Evolutionary conservation across 345 rosid genomes (phyloP).

Genomic region (Draba incana): DNA sequence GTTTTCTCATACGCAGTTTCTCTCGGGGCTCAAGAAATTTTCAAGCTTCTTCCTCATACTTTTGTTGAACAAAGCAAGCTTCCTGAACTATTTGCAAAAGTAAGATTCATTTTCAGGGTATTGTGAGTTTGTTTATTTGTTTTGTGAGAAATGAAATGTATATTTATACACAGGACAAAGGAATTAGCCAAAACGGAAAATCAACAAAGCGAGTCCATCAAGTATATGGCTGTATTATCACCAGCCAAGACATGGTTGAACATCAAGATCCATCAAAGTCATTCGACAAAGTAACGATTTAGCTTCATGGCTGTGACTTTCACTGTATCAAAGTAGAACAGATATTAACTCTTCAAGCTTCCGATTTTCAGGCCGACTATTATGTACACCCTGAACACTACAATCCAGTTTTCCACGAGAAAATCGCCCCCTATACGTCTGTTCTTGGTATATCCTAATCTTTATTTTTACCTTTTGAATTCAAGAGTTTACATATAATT

Average conservation of each 20-base stretch:
- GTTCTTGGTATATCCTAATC: slow-evolving; percentile 65
- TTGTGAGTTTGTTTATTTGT: background rate
- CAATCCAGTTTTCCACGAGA: slow-evolving; percentile 73
- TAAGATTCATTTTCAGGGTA: slow-evolving; percentile 22
- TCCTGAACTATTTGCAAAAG: slow-evolving; percentile 69
- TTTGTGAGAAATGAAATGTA: slow-evolving; percentile 5
- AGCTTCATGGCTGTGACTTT: background rate
- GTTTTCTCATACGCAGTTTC: slow-evolving; percentile 53
- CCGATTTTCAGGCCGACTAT: slow-evolving; percentile 71
- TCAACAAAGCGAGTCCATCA: slow-evolving; percentile 69
- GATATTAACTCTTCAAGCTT: background rate
- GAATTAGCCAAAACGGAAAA: slow-evolving; percentile 36
- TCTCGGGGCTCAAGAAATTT: slow-evolving; percentile 88
- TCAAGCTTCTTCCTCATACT: slow-evolving; percentile 92
- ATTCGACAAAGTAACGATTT: slow-evolving; percentile 69
- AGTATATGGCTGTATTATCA: slow-evolving; percentile 84
- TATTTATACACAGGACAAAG: slow-evolving; percentile 50
- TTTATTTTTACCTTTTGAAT: slow-evolving; percentile 14
- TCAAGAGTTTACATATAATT: slow-evolving; percentile 1
- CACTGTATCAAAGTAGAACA: slow-evolving; percentile 1
- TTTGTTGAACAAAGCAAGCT: slow-evolving; percentile 78
- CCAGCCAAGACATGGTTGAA: slow-evolving; percentile 80
- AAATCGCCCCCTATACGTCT: slow-evolving; percentile 77
- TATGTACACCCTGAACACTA: slow-evolving; percentile 95
- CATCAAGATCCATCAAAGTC: slow-evolving; percentile 67